phyloP scores from a whole-genome alignment of 345 rosid genomes.

The Conringia planisiliqua region DNA sequence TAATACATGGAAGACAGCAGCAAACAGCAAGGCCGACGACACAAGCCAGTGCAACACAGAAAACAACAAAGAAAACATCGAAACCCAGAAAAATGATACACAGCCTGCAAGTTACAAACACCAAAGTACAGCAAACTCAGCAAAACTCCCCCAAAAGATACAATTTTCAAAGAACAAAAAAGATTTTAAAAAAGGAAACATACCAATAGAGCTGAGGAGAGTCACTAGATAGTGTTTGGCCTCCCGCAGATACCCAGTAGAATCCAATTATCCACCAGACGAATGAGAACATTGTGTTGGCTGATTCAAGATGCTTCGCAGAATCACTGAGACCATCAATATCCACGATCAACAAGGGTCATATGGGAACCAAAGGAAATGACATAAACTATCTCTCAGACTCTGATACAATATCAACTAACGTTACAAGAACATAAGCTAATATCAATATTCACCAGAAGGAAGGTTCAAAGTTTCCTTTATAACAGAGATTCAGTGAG shows the following conservation, averaged over 20 bases:
- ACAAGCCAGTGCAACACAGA: not conserved
- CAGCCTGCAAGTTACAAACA: not conserved
- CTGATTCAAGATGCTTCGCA: not conserved
- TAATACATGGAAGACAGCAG: slow-evolving; percentile 83
- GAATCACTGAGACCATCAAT: not conserved
- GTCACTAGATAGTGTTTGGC: not conserved
- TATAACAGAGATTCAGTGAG: no score
- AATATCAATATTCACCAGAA: not conserved
- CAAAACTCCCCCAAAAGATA: not conserved
- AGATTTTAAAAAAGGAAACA: not conserved
- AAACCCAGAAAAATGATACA: not conserved
- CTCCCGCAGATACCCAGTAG: not conserved
- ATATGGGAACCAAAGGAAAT: not conserved
- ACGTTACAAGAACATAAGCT: not conserved
- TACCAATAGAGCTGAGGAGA: not conserved
- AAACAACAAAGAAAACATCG: not conserved
- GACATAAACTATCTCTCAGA: not conserved
- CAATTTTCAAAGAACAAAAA: not conserved
- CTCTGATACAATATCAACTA: not conserved
- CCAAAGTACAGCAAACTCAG: not conserved
- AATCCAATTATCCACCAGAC: not conserved
- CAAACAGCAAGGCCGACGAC: not conserved
- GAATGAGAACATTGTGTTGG: not conserved
- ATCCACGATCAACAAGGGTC: not conserved
- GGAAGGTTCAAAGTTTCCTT: not conserved